Evolutionary conservation across 2,329 filamentous ascomycete species (phyloP).

Genomic region (Cryphonectria parasitica): DNA sequence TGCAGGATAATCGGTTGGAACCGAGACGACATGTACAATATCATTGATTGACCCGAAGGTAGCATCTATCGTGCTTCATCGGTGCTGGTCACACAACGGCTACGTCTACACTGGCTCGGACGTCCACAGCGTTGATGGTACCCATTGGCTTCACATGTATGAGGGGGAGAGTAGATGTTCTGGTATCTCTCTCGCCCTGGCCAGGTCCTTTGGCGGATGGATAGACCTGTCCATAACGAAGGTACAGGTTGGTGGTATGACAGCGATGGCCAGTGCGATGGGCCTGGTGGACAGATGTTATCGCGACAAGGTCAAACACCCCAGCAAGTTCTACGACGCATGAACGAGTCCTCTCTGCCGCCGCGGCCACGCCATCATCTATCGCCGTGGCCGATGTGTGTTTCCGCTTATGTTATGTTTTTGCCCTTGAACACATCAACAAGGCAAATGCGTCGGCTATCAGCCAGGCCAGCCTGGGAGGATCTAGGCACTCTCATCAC

Average conservation of each 20-base stretch:
- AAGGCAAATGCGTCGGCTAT: not conserved
- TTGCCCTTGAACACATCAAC: not conserved
- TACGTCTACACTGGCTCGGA: not conserved
- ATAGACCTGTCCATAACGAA: not conserved
- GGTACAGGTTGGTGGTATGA: not conserved
- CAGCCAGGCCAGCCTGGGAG: not conserved
- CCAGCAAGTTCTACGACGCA: not conserved
- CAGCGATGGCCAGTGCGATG: not conserved
- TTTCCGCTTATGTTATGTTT: not conserved
- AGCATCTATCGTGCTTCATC: not conserved
- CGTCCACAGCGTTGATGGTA: not conserved
- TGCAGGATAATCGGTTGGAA: no score
- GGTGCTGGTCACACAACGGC: not conserved
- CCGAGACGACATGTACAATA: not conserved
- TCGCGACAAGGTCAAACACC: not conserved
- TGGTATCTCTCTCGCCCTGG: not conserved
- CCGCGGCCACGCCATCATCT: not conserved
- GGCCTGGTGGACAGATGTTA: not conserved
- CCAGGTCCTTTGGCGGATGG: not conserved
- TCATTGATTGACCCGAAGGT: not conserved
- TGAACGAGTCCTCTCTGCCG: not conserved
- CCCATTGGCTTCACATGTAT: not conserved
- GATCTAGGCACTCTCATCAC: not conserved
- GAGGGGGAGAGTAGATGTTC: not conserved
- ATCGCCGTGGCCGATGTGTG: not conserved